Conservation (phyloP, 2,329 filamentous ascomycete genomes). For the Chaetothyriales sp. region DNA sequence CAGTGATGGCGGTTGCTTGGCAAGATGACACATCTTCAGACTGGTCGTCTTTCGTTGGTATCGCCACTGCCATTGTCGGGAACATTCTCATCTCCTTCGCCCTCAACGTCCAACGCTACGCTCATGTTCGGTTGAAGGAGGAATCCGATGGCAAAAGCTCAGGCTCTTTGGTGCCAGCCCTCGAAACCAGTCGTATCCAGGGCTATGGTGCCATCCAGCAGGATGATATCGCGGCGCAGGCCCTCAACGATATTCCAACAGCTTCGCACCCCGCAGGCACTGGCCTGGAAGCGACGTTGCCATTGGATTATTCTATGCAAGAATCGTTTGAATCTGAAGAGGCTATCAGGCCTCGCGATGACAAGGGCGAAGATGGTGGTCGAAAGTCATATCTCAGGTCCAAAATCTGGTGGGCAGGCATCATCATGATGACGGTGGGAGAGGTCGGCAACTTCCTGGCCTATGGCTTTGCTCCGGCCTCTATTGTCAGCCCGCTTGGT, state of each 20-base stretch:
- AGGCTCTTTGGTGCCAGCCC: neutral
- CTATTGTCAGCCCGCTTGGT: conserved; percentile 87
- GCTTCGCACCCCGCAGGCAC: conserved; percentile 1
- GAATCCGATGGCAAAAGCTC: conserved; percentile 42
- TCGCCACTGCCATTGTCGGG: conserved; percentile 78
- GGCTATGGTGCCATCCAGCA: conserved; percentile 11
- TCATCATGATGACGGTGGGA: conserved; percentile 79
- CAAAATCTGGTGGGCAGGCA: conserved; percentile 92
- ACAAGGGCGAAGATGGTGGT: conserved; percentile 26
- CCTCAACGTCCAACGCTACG: conserved; percentile 90
- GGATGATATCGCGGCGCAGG: conserved; percentile 11
- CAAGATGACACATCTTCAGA: conserved; percentile 1
- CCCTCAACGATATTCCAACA: conserved; percentile 5
- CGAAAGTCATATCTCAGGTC: conserved; percentile 69
- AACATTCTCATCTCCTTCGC: conserved; percentile 91
- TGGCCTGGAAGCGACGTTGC: conserved; percentile 17
- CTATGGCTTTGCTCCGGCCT: conserved; percentile 93
- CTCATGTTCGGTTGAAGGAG: conserved; percentile 68
- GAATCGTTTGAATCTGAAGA: conserved; percentile 30
- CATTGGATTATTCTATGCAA: conserved; percentile 29
- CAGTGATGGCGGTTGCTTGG: conserved; percentile 3
- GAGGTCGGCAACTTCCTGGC: conserved; percentile 94
- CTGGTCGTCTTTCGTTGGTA: conserved; percentile 92
- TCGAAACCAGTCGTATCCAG: neutral
- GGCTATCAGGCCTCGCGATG: conserved; percentile 24